Conservation (phyloP, 495 filamentous ascomycete species). For the Penicillium verhagenii region DNA sequence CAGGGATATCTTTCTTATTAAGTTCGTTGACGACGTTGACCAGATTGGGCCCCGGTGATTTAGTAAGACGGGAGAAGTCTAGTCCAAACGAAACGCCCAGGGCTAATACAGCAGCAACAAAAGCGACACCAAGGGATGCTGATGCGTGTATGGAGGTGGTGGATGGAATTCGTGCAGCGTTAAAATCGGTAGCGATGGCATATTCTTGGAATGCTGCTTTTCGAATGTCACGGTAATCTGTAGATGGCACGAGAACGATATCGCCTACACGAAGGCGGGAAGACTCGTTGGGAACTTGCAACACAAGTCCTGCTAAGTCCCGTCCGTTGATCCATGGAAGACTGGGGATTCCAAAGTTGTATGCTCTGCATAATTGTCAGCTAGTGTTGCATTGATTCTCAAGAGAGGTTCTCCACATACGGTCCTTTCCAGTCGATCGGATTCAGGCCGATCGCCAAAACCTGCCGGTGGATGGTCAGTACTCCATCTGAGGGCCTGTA, state of each 20-base stretch:
- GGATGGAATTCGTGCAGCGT: slow-evolving; percentile 57
- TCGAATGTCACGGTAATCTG: slow-evolving; percentile 68
- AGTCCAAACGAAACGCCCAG: slow-evolving; percentile 62
- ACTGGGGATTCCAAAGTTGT: slow-evolving; percentile 62
- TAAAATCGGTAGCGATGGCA: slow-evolving; percentile 59
- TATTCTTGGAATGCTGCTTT: slow-evolving; percentile 72
- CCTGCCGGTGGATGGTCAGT: slow-evolving; percentile 21
- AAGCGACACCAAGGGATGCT: slow-evolving; percentile 63
- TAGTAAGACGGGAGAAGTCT: slow-evolving; percentile 45
- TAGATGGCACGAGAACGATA: slow-evolving; percentile 61
- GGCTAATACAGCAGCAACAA: slow-evolving; percentile 56
- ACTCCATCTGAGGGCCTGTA: too few relatives aligned
- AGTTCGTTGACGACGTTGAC: slow-evolving; percentile 40
- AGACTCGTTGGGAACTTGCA: slow-evolving; percentile 40
- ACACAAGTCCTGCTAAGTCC: slow-evolving; percentile 59
- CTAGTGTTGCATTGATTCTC: background rate
- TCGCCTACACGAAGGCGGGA: slow-evolving; percentile 54
- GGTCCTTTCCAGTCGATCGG: slow-evolving; percentile 74
- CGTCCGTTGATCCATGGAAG: slow-evolving; percentile 67
- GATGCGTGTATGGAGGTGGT: slow-evolving; percentile 47
- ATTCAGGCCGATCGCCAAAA: slow-evolving; percentile 62
- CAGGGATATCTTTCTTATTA: slow-evolving; percentile 38
- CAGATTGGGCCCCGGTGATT: slow-evolving; percentile 53
- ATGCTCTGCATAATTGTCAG: slow-evolving; percentile 40
- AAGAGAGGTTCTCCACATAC: slow-evolving; percentile 36